Evolutionary conservation across 2,329 filamentous ascomycete species (phyloP).

Genomic region (Hysterium pulicare): DNA sequence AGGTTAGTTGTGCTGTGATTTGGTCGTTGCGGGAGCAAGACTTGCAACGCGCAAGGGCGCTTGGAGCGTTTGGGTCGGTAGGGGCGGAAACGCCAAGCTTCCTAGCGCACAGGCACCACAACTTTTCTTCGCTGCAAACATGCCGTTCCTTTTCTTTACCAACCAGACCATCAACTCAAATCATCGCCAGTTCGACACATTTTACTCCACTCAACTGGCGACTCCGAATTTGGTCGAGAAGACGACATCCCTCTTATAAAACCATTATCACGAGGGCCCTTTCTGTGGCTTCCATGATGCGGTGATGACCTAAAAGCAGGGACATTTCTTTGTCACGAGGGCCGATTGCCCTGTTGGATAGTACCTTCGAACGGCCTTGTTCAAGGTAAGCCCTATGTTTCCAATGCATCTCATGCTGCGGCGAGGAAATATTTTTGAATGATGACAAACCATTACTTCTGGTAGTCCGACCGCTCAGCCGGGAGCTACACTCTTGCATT

Average conservation of each 20-base stretch:
- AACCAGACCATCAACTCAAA: slow-evolving; percentile 71
- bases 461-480: slow-evolving; percentile 54
- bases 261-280: slow-evolving; percentile 74
- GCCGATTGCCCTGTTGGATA: not conserved
- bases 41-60: not conserved
- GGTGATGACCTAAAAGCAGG: slow-evolving; percentile 66
- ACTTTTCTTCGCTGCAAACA: slow-evolving; percentile 7
- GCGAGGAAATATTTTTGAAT: slow-evolving; percentile 6
- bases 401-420: not conserved
- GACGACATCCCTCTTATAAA: slow-evolving; percentile 67
- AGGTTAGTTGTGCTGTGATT: not conserved
- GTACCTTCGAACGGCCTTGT: not conserved
- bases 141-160: slow-evolving; percentile 32
- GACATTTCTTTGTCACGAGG: slow-evolving; percentile 46
- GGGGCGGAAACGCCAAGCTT: not conserved
- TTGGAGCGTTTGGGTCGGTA: slow-evolving; percentile 1
- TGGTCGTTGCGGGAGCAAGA: not conserved
- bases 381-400: not conserved
- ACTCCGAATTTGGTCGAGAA: slow-evolving; percentile 73
- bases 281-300: slow-evolving; percentile 60
- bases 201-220: slow-evolving; percentile 59
- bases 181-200: slow-evolving; percentile 61
- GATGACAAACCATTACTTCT: slow-evolving; percentile 32
- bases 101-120: slow-evolving; percentile 1
- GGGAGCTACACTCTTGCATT: slow-evolving; percentile 30